Percentiles rank a stretch among this genome's conserved stretches.
phyloP scores from a whole-genome alignment of 1,284 basidiomycete genomes.

The Exobasidium rhododendri region DNA sequence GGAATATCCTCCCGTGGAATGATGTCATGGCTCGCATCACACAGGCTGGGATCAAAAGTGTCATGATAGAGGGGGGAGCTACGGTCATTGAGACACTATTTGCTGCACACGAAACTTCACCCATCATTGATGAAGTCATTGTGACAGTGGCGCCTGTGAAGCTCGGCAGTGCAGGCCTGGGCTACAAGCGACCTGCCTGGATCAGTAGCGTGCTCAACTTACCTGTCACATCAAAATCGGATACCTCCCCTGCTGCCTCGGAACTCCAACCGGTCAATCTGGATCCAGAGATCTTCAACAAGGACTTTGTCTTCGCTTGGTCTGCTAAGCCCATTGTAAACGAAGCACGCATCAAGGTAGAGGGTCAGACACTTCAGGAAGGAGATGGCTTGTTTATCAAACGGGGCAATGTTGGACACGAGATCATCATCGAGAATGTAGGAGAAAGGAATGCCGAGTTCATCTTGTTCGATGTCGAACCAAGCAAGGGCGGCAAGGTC shows the following conservation, averaged over 20 bases:
- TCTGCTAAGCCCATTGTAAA: neutral
- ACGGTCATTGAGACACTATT: slow-evolving; percentile 77
- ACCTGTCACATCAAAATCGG: neutral
- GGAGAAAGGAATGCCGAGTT: slow-evolving; percentile 10
- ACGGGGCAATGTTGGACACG: slow-evolving; percentile 10
- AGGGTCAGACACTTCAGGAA: slow-evolving; percentile 9
- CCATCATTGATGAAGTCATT: slow-evolving; percentile 68
- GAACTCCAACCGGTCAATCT: neutral
- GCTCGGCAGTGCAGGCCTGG: slow-evolving; percentile 70
- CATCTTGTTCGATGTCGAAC: slow-evolving; percentile 12
- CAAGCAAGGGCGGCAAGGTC: slow-evolving; percentile 1
- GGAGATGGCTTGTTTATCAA: slow-evolving; percentile 20
- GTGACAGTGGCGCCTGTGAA: slow-evolving; percentile 78
- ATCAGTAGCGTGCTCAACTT: neutral
- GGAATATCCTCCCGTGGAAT: slow-evolving; percentile 20
- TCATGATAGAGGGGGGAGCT: slow-evolving; percentile 96
- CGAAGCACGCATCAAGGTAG: neutral
- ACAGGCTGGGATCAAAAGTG: slow-evolving; percentile 62
- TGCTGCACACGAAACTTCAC: slow-evolving; percentile 48
- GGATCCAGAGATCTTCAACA: slow-evolving; percentile 7
- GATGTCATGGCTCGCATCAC: slow-evolving; percentile 25
- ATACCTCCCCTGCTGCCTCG: neutral
- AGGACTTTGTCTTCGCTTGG: slow-evolving; percentile 13
- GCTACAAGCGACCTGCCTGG: slow-evolving; percentile 44
- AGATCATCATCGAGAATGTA: slow-evolving; percentile 2